A percentile compares a stretch with the other conserved stretches of the same genome.
Evolutionary conservation across 2,329 filamentous ascomycete species (phyloP).

Genomic region (Trichoderma gracile): DNA sequence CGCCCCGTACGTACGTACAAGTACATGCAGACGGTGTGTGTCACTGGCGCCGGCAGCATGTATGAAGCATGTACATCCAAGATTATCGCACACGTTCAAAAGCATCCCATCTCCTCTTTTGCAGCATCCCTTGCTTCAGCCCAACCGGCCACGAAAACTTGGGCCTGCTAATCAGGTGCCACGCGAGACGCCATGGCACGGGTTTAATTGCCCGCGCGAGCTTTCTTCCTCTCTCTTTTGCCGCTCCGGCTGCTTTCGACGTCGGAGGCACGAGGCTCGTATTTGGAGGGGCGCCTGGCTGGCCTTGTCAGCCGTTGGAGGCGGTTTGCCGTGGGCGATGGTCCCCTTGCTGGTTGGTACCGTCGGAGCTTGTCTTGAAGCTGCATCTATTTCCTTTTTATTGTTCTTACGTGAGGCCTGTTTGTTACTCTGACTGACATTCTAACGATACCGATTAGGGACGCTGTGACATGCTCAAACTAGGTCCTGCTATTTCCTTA

Average conservation of each 20-base stretch:
- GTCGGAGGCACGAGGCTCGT: constrained; percentile 16
- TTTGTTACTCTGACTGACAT: not conserved
- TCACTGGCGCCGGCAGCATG: not conserved
- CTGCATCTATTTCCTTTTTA: not conserved
- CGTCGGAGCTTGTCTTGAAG: not conserved
- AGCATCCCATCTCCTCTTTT: not conserved
- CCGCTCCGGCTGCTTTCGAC: constrained; percentile 6
- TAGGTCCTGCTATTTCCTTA: too few species aligned
- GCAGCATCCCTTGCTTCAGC: constrained; percentile 11
- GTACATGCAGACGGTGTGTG: constrained; percentile 12
- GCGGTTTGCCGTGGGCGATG: not conserved
- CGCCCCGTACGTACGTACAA: not conserved
- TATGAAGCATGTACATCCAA: too few species aligned
- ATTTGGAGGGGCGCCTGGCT: not conserved
- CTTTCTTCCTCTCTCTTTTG: not conserved
- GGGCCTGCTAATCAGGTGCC: constrained; percentile 16
- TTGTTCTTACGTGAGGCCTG: constrained; percentile 3
- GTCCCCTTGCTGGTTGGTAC: too few species aligned
- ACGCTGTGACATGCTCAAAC: too few species aligned
- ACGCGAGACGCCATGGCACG: constrained; percentile 10
- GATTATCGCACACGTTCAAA: too few species aligned
- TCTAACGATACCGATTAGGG: not conserved
- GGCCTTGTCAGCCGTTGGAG: not conserved
- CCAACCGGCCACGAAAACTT: not conserved
- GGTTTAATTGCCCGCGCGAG: too few species aligned